Evolutionary conservation across 192 early-diverging fungal species (phyloP).

Genomic region (Powellomyces hirtus): DNA sequence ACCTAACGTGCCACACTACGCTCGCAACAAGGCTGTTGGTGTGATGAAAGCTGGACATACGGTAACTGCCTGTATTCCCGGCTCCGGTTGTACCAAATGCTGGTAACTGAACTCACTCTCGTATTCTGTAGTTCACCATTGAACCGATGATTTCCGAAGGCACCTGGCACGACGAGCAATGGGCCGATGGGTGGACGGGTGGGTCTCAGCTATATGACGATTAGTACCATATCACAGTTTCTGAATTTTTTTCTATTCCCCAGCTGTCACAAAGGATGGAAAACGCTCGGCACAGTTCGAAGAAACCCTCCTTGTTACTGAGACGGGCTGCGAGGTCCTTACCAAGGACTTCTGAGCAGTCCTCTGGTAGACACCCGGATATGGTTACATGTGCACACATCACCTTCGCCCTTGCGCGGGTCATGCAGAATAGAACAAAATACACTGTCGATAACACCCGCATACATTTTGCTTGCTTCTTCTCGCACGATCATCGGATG

Average conservation of each 20-base stretch:
- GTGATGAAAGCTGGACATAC: slow-evolving; percentile 92
- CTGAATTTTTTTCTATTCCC: neutral
- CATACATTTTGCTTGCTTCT: too few relatives aligned
- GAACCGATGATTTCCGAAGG: slow-evolving; percentile 99
- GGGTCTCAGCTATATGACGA: slow-evolving; percentile 14
- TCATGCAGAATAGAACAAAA: too few relatives aligned
- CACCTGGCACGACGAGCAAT: slow-evolving; percentile 48
- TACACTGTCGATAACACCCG: too few relatives aligned
- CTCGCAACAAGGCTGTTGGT: slow-evolving; percentile 93
- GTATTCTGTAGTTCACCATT: slow-evolving; percentile 74
- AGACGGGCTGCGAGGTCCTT: slow-evolving; percentile 87
- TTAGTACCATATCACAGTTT: neutral
- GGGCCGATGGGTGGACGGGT: slow-evolving; percentile 76
- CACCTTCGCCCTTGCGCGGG: too few relatives aligned
- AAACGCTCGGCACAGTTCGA: slow-evolving; percentile 98
- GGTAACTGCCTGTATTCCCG: slow-evolving; percentile 9
- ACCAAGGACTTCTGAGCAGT: slow-evolving; percentile 32
- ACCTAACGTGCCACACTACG: slow-evolving; percentile 94
- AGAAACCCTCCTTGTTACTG: slow-evolving; percentile 89
- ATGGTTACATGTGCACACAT: neutral
- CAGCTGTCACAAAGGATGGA: slow-evolving; percentile 78
- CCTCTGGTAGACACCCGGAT: neutral
- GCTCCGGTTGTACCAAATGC: too few relatives aligned
- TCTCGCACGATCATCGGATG: too few relatives aligned
- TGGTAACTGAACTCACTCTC: neutral